These are phyloP conservation scores for Gossypium longicalyx DNA, from an alignment of 345 rosid species.

Conservation along the genomic window DNA sequence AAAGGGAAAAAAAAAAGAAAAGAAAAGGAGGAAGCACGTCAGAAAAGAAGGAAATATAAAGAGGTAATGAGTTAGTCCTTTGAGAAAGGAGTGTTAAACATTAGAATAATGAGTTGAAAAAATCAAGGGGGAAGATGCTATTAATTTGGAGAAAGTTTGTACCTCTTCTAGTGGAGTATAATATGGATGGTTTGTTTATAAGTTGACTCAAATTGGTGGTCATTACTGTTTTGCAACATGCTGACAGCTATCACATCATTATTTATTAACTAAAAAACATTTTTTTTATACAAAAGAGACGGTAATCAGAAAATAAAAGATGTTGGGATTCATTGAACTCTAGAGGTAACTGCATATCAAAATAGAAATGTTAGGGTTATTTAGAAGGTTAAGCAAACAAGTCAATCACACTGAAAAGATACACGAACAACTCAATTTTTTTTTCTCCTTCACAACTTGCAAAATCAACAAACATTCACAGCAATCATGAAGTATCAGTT, in stretches of 20 bases:
- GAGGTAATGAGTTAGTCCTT: constrained; percentile 8
- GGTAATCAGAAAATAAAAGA: not conserved
- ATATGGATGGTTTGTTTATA: constrained; percentile 35
- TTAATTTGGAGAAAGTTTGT: constrained; percentile 22
- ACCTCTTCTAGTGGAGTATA: constrained; percentile 29
- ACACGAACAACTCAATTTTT: constrained; percentile 19
- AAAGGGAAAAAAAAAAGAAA: not conserved
- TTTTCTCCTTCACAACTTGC: constrained; percentile 2
- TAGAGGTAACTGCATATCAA: not conserved
- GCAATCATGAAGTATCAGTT: constrained; percentile 8
- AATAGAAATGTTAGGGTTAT: constrained; percentile 22
- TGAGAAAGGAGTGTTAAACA: not conserved
- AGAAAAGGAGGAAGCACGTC: not conserved
- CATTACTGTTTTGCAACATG: constrained; percentile 14
- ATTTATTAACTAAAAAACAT: no score
- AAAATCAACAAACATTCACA: constrained; percentile 14
- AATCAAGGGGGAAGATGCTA: constrained; percentile 31
- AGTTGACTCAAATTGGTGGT: constrained; percentile 34
- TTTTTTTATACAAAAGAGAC: not conserved
- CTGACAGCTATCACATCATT: no score
- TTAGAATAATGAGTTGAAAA: constrained; percentile 20
- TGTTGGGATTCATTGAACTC: not conserved
- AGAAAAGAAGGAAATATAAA: not conserved
- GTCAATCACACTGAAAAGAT: constrained; percentile 21
- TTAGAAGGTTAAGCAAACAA: constrained; percentile 18